phyloP scores from a whole-genome alignment of 495 filamentous ascomycete genomes.

The Penicillium pancosmium region DNA sequence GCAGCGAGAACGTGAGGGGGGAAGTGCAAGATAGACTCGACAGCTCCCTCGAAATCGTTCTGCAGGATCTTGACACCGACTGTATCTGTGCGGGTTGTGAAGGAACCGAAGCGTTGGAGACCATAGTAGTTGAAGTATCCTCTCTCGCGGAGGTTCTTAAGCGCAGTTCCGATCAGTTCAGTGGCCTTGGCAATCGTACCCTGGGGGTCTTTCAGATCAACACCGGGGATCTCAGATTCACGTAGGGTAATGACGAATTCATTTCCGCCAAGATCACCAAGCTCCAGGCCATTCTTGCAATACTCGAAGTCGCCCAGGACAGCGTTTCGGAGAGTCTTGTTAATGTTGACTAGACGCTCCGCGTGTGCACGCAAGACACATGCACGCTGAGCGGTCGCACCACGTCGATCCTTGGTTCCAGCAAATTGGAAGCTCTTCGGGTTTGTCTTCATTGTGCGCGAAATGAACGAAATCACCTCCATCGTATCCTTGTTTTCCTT shows the following conservation, averaged over 20 bases:
- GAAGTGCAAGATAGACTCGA: conserved; percentile 71
- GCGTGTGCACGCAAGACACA: conserved; percentile 68
- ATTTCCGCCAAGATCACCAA: conserved; percentile 85
- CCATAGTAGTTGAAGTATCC: conserved; percentile 98
- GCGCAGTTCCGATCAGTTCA: conserved; percentile 56
- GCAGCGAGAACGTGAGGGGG: conserved; percentile 54
- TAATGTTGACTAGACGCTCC: conserved; percentile 63
- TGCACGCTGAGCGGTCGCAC: conserved; percentile 83
- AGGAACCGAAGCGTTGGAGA: conserved; percentile 90
- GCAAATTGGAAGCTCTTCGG: conserved; percentile 77
- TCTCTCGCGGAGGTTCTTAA: conserved; percentile 56
- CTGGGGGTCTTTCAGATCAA: conserved; percentile 42
- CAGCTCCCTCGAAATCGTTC: conserved; percentile 75
- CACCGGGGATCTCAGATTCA: conserved; percentile 68
- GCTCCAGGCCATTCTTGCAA: conserved; percentile 64
- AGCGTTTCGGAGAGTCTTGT: conserved; percentile 61
- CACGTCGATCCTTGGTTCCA: conserved; percentile 92
- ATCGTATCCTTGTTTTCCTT: conserved; percentile 99
- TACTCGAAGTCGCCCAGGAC: conserved; percentile 79
- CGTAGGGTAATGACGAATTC: conserved; percentile 90
- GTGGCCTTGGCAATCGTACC: conserved; percentile 44
- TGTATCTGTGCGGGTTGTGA: conserved; percentile 75
- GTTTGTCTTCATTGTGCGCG: conserved; percentile 66
- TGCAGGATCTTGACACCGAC: conserved; percentile 83
- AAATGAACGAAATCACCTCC: conserved; percentile 78